A percentile compares a stretch with the other conserved stretches of the same genome.
These are phyloP conservation scores for Blastobotrys serpentis DNA, from an alignment of 1,139 yeast genomes.

Conservation along the genomic window DNA sequence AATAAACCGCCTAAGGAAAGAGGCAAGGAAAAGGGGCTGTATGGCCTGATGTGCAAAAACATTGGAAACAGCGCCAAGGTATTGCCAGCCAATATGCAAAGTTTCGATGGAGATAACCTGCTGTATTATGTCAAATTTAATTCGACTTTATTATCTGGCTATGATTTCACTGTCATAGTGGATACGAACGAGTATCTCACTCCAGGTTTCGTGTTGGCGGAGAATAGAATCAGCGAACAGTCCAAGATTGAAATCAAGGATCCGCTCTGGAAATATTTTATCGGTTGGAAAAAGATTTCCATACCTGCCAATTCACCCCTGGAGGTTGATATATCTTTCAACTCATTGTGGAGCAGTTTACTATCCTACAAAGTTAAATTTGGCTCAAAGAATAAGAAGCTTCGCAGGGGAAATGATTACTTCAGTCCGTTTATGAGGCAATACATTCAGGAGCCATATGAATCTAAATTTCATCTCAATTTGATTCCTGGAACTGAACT, in stretches of 20 bases:
- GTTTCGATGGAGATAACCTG: constrained; percentile 42
- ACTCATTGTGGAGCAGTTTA: constrained; percentile 50
- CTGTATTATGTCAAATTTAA: constrained; percentile 48
- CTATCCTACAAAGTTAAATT: constrained; percentile 22
- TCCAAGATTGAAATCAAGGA: constrained; percentile 39
- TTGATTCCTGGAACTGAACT: constrained; percentile 40
- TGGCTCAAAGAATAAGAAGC: constrained; percentile 30
- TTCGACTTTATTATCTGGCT: constrained; percentile 36
- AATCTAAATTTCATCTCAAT: constrained; percentile 72
- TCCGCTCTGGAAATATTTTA: constrained; percentile 27
- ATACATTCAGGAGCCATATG: constrained; percentile 59
- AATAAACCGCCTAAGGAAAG: constrained; percentile 27
- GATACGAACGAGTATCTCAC: constrained; percentile 30
- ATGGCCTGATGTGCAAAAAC: constrained; percentile 20
- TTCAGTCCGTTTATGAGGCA: constrained; percentile 66
- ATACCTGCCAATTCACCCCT: constrained; percentile 49
- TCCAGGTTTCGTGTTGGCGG: constrained; percentile 35
- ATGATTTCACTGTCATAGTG: constrained; percentile 51
- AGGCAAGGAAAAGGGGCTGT: constrained; percentile 12
- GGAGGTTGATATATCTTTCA: constrained; percentile 49
- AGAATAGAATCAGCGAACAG: constrained; percentile 22
- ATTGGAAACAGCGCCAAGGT: constrained; percentile 16
- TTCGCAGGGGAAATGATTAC: constrained; percentile 49
- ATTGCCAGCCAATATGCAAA: constrained; percentile 35
- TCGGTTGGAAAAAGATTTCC: constrained; percentile 29